phyloP scores from a whole-genome alignment of 768 basidiomycete genomes.

The Paxillus ammoniavirescens region DNA sequence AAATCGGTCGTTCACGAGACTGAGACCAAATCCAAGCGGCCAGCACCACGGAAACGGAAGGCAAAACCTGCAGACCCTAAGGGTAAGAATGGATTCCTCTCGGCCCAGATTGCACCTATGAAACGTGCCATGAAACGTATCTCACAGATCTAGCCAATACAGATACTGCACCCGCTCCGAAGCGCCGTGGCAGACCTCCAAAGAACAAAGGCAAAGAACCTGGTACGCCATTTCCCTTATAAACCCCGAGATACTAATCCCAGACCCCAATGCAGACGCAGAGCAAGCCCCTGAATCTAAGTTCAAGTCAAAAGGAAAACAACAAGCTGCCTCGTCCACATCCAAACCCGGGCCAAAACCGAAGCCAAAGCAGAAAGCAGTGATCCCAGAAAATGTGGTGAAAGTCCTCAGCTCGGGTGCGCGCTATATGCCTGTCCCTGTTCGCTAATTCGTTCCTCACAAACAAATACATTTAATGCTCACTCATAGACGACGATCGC shows the following conservation, averaged over 20 bases:
- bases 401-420: constrained; percentile 15
- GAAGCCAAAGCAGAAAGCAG: constrained; percentile 5
- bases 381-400: neutral
- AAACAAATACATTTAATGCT: neutral
- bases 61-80: neutral
- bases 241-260: neutral
- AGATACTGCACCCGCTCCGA: constrained; percentile 8
- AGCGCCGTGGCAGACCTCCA: constrained; percentile 11
- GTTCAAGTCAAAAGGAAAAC: constrained; percentile 6
- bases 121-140: neutral
- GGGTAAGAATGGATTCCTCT: constrained; percentile 1
- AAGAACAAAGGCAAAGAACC: constrained; percentile 13
- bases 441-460: neutral
- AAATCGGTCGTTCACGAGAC: neutral
- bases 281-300: constrained; percentile 3
- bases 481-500: constrained; percentile 26
- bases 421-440: neutral
- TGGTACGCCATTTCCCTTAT: neutral
- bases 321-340: neutral
- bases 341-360: neutral
- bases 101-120: neutral
- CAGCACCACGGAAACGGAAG: constrained; percentile 11
- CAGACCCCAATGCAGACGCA: constrained; percentile 1
- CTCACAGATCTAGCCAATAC: constrained; percentile 1
- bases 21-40: neutral